Evolutionary conservation across 345 rosid genomes (phyloP).

Genomic region (Diplotaxis tenuifolia): DNA sequence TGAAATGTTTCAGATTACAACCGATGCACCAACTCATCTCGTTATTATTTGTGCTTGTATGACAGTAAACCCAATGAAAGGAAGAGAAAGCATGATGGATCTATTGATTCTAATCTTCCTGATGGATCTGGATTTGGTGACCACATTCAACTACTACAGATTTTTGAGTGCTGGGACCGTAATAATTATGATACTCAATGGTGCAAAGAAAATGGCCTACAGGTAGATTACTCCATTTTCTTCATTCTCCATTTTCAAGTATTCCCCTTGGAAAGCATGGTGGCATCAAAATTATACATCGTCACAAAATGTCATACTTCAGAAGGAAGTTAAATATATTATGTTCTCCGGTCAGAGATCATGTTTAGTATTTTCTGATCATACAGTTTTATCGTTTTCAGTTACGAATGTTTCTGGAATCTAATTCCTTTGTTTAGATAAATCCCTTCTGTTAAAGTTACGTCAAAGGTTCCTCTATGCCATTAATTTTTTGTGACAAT

Average conservation of each 20-base stretch:
- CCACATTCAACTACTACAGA: conserved; percentile 89
- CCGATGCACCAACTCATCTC: not conserved
- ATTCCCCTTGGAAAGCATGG: conserved; percentile 7
- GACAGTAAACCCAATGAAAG: conserved; percentile 63
- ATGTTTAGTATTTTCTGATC: not conserved
- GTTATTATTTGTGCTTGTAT: conserved; percentile 18
- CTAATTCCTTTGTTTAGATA: not conserved
- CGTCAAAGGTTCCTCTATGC: not conserved
- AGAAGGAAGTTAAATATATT: not conserved
- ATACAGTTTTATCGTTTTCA: not conserved
- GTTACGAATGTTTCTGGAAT: not conserved
- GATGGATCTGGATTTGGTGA: conserved; percentile 96
- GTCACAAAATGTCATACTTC: not conserved
- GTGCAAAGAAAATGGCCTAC: conserved; percentile 76
- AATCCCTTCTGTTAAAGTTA: not conserved
- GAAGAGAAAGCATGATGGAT: conserved; percentile 73
- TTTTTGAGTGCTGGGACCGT: conserved; percentile 77
- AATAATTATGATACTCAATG: conserved; percentile 62
- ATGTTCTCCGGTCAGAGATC: not conserved
- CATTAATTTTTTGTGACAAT: not conserved
- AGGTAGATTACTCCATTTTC: conserved; percentile 46
- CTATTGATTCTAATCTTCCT: conserved; percentile 65
- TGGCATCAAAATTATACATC: conserved; percentile 1
- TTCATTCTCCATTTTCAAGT: conserved; percentile 3
- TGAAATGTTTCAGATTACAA: conserved; percentile 16